Percentiles rank a stretch among this genome's conserved stretches.
Conservation (phyloP, 1,139 yeast genomes). For the Protomyces inundatus region DNA sequence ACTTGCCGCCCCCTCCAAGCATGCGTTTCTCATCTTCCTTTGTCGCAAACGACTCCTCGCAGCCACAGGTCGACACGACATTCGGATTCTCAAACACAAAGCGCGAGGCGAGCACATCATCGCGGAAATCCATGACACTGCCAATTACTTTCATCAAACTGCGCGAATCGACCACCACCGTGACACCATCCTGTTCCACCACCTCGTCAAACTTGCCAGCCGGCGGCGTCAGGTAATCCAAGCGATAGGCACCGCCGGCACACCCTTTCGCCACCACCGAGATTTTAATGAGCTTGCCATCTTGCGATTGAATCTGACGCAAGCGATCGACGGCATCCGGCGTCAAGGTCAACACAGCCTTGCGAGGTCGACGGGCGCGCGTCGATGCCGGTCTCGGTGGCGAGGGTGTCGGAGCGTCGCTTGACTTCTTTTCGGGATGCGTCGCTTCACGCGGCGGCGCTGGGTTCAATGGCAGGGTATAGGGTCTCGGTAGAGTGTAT, state of each 20-base stretch:
- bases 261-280: conserved; percentile 97
- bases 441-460: neutral
- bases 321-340: conserved; percentile 7
- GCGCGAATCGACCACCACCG: conserved; percentile 87
- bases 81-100: conserved; percentile 93
- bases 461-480: neutral
- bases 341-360: conserved; percentile 23
- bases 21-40: conserved; percentile 31
- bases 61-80: conserved; percentile 95
- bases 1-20: conserved; percentile 33
- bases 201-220: conserved; percentile 93
- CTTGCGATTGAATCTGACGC: conserved; percentile 7
- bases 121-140: conserved; percentile 97
- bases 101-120: conserved; percentile 80
- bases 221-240: conserved; percentile 71
- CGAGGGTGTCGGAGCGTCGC: neutral
- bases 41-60: conserved; percentile 77
- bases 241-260: conserved; percentile 85
- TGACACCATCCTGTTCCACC: conserved; percentile 71
- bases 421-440: neutral
- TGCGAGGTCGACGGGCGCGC: conserved; percentile 20
- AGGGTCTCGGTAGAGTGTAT: neutral
- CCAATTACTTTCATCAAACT: conserved; percentile 94
- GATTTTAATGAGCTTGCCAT: conserved; percentile 64
- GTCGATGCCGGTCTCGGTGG: neutral